These are phyloP conservation scores for Diaporthe caulivora DNA, from an alignment of 2,329 filamentous ascomycete genomes.

Conservation along the genomic window DNA sequence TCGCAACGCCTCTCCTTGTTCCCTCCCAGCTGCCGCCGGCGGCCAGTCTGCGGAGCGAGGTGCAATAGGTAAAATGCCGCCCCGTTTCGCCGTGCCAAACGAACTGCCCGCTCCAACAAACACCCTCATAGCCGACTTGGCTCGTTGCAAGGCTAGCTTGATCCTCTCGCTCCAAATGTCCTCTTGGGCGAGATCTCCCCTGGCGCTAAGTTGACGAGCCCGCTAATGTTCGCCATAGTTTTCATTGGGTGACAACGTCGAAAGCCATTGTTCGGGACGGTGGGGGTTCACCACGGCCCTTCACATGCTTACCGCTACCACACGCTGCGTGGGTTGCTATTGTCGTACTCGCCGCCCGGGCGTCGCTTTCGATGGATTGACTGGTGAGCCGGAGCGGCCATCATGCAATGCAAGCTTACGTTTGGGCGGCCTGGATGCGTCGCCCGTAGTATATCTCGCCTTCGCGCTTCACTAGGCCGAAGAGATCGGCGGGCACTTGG, in stretches of 20 bases:
- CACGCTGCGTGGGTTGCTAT: neutral
- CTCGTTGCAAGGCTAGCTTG: slow-evolving; percentile 20
- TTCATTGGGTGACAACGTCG: slow-evolving; percentile 19
- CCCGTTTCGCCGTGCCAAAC: neutral
- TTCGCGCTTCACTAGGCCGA: slow-evolving; percentile 13
- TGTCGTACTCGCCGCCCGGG: slow-evolving; percentile 2
- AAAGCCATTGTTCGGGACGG: slow-evolving; percentile 19
- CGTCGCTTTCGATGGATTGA: neutral
- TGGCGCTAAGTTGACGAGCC: slow-evolving; percentile 23
- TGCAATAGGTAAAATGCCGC: neutral
- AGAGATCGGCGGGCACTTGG: slow-evolving; percentile 19
- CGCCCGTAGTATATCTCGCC: neutral
- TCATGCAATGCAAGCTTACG: neutral
- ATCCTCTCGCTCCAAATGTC: neutral
- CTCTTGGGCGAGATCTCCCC: slow-evolving; percentile 8
- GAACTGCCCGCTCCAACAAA: neutral
- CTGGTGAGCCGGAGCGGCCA: slow-evolving; percentile 6
- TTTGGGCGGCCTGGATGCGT: neutral
- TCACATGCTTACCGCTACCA: slow-evolving; percentile 12
- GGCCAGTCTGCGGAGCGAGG: neutral
- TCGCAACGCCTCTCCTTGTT: neutral
- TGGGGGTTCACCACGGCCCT: neutral
- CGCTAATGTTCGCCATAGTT: slow-evolving; percentile 26
- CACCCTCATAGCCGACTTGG: neutral
- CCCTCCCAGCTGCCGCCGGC: neutral